Conservation (phyloP, 2,329 filamentous ascomycete genomes). For the Neonectria hederae region DNA sequence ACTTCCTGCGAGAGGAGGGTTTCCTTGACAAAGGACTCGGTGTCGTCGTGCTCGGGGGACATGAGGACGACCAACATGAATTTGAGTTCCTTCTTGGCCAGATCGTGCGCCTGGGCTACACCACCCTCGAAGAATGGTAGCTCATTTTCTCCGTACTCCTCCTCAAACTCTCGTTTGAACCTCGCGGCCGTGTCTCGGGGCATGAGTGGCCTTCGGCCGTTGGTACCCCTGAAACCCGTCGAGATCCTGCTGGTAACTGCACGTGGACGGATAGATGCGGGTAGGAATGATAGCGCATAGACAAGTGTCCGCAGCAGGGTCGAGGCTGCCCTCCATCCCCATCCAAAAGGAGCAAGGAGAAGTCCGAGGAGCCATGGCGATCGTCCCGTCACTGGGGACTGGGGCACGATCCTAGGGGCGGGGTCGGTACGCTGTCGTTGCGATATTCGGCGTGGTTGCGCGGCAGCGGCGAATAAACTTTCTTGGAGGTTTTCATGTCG, state of each 20-base stretch:
- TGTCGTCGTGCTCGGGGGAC: conserved; percentile 95
- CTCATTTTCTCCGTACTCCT: conserved; percentile 80
- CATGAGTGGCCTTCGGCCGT: conserved; percentile 77
- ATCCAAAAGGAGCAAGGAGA: conserved; percentile 81
- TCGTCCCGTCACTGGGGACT: conserved; percentile 72
- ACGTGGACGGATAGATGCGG: conserved; percentile 68
- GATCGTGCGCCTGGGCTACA: conserved; percentile 90
- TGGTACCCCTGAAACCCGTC: conserved; percentile 66
- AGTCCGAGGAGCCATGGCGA: conserved; percentile 81
- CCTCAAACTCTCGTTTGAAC: conserved; percentile 93
- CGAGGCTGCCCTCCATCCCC: conserved; percentile 78
- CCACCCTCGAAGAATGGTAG: conserved; percentile 87
- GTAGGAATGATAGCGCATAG: conserved; percentile 83
- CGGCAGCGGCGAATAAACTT: conserved; percentile 55
- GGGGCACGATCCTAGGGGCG: conserved; percentile 88
- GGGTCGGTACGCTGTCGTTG: conserved; percentile 60
- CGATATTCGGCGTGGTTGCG: conserved; percentile 34
- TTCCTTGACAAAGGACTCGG: conserved; percentile 79
- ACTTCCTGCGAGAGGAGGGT: conserved; percentile 83
- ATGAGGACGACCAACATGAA: conserved; percentile 89
- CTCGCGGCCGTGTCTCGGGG: conserved; percentile 88
- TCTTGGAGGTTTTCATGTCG: conserved; percentile 80
- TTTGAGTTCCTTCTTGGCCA: conserved; percentile 89
- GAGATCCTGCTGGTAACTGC: conserved; percentile 63
- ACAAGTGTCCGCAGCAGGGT: conserved; percentile 77